phyloP scores from a whole-genome alignment of 192 early-diverging fungal species.

The Rhizoclosmatium sp. region DNA sequence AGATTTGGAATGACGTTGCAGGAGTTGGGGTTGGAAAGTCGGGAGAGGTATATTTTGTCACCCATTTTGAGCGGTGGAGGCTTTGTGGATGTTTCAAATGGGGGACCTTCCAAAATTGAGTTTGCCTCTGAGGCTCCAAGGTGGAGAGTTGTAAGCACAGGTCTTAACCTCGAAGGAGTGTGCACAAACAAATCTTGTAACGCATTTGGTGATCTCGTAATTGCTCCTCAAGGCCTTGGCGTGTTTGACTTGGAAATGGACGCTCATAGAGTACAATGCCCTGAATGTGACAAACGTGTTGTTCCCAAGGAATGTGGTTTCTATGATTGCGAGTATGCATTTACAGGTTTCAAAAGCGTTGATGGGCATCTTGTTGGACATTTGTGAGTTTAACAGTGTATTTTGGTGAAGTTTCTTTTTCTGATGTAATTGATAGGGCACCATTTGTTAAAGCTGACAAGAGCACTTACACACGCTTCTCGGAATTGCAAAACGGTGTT shows the following conservation, averaged over 20 bases:
- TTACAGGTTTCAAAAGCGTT: neutral
- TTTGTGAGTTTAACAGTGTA: neutral
- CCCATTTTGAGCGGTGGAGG: no score
- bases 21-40: no score
- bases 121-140: neutral
- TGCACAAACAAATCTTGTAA: neutral
- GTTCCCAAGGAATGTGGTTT: neutral
- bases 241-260: neutral
- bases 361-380: no score
- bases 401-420: neutral
- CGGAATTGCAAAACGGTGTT: neutral
- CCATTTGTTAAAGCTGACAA: neutral
- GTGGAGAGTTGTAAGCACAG: neutral
- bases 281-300: neutral
- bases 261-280: neutral
- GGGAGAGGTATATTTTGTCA: no score
- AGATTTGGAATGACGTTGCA: no score
- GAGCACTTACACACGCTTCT: neutral
- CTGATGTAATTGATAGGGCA: neutral
- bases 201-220: neutral
- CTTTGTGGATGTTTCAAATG: neutral
- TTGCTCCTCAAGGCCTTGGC: neutral
- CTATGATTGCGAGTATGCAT: neutral
- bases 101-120: neutral
- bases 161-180: neutral